These are phyloP conservation scores for Prunus persica DNA, from an alignment of 306 rosid genomes.

Conservation along the genomic window DNA sequence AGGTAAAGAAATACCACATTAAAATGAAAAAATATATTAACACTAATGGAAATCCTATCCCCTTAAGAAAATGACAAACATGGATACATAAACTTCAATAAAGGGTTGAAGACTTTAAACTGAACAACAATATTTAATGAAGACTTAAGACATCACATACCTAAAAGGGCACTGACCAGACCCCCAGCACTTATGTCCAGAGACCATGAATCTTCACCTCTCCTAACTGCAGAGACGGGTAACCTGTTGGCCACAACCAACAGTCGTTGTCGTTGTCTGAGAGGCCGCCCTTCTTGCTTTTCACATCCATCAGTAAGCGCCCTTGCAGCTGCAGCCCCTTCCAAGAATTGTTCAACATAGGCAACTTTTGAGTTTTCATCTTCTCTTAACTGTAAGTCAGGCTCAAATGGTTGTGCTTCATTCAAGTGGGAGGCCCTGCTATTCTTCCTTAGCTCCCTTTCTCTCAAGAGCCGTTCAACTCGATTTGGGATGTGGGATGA, in stretches of 20 bases:
- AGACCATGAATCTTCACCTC: conserved; percentile 84
- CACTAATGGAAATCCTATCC: background rate
- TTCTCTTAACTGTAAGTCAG: conserved; percentile 46
- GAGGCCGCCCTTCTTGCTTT: conserved; percentile 39
- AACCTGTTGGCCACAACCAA: conserved; percentile 92
- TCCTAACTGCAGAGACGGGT: conserved; percentile 83
- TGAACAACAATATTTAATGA: background rate
- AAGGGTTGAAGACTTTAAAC: conserved; percentile 7
- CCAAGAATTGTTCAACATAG: conserved; percentile 33
- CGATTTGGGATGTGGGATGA: conserved; percentile 45
- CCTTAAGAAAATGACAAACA: conserved; percentile 7
- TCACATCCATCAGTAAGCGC: conserved; percentile 37
- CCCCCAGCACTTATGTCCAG: conserved; percentile 90
- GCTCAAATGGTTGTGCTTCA: conserved; percentile 52
- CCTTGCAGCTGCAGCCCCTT: conserved; percentile 44
- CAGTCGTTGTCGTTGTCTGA: conserved; percentile 71
- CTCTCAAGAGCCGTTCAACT: conserved; percentile 62
- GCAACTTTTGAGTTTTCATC: conserved; percentile 43
- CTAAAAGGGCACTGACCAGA: conserved; percentile 79
- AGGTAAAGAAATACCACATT: conserved; percentile 5
- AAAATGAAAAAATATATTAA: background rate
- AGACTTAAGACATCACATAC: conserved; percentile 35
- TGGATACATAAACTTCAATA: background rate
- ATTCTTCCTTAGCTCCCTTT: conserved; percentile 55
- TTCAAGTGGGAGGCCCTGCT: conserved; percentile 38